A percentile compares a stretch with the other conserved stretches of the same genome.
Conservation (phyloP, 2,329 filamentous ascomycete genomes). For the Lasiodiplodia citricola region DNA sequence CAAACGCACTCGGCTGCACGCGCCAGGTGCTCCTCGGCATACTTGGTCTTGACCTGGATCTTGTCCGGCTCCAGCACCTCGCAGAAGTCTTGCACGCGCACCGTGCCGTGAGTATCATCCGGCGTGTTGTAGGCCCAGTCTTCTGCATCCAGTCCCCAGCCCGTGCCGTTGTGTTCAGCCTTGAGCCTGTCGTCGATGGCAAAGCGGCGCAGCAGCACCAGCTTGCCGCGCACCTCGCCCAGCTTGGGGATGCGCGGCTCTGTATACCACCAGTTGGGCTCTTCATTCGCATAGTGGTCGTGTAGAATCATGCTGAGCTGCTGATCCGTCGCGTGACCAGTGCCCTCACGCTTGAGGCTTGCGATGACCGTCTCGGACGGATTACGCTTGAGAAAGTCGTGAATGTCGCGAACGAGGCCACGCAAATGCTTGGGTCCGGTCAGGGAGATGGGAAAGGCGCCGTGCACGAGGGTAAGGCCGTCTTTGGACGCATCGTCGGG, state of each 20-base stretch:
- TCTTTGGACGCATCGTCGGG: constrained; percentile 65
- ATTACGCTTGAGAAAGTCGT: constrained; percentile 77
- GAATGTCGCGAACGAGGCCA: constrained; percentile 71
- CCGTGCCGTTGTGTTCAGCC: constrained; percentile 53
- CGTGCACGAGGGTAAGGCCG: constrained; percentile 82
- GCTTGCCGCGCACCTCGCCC: constrained; percentile 78
- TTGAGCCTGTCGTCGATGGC: constrained; percentile 63
- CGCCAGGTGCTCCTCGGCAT: constrained; percentile 75
- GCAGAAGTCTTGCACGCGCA: constrained; percentile 94
- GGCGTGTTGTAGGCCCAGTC: constrained; percentile 89
- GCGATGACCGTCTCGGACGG: constrained; percentile 84
- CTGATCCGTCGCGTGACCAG: constrained; percentile 77
- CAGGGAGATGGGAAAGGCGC: constrained; percentile 85
- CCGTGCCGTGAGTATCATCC: constrained; percentile 72
- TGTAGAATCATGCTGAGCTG: constrained; percentile 77
- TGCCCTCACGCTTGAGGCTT: constrained; percentile 89
- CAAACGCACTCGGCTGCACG: constrained; percentile 58
- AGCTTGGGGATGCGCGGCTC: constrained; percentile 77
- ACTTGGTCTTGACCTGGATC: constrained; percentile 80
- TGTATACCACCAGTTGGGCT: constrained; percentile 75
- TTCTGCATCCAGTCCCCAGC: constrained; percentile 64
- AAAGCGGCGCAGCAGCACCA: constrained; percentile 86
- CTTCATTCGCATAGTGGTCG: constrained; percentile 68
- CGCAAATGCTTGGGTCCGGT: constrained; percentile 80
- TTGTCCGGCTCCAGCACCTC: constrained; percentile 76